Evolutionary conservation across 805 yeast species (phyloP).

Genomic region (Brettanomyces custersianus): DNA sequence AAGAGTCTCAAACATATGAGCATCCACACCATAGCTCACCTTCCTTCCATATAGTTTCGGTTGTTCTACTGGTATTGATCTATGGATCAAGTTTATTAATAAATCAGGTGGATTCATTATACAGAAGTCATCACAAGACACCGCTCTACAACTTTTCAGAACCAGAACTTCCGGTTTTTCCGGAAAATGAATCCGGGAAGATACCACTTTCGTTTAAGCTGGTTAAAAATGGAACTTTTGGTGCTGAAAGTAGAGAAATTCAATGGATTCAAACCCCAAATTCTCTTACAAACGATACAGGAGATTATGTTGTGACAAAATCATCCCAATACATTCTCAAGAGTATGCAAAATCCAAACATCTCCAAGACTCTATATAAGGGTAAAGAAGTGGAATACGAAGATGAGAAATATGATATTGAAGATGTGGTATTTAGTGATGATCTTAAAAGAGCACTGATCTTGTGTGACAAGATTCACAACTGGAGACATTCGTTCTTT

Average conservation of each 20-base stretch:
- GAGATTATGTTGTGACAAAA: conserved; percentile 50
- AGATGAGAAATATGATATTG: conserved; percentile 36
- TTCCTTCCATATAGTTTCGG: neutral
- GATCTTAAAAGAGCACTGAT: conserved; percentile 50
- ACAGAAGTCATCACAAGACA: conserved; percentile 1
- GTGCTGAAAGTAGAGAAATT: conserved; percentile 41
- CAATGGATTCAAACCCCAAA: conserved; percentile 62
- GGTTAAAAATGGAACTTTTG: conserved; percentile 47
- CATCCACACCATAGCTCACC: too few relatives aligned
- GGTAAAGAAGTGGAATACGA: conserved; percentile 30
- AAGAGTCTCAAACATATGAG: too few relatives aligned
- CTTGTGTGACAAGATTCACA: conserved; percentile 50
- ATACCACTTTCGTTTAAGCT: conserved; percentile 31
- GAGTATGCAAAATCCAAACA: conserved; percentile 37
- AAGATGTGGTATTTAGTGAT: conserved; percentile 55
- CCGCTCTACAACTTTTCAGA: neutral
- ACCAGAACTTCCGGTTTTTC: neutral
- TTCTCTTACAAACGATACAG: conserved; percentile 46
- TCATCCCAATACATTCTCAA: conserved; percentile 45
- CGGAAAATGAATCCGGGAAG: conserved; percentile 5
- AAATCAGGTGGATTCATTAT: conserved; percentile 6
- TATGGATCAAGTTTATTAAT: conserved; percentile 9
- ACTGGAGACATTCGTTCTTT: conserved; percentile 67
- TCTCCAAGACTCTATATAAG: conserved; percentile 38
- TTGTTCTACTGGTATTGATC: conserved; percentile 5